Evolutionary conservation across 805 yeast species (phyloP).

Genomic region (Komagataella phaffii): DNA sequence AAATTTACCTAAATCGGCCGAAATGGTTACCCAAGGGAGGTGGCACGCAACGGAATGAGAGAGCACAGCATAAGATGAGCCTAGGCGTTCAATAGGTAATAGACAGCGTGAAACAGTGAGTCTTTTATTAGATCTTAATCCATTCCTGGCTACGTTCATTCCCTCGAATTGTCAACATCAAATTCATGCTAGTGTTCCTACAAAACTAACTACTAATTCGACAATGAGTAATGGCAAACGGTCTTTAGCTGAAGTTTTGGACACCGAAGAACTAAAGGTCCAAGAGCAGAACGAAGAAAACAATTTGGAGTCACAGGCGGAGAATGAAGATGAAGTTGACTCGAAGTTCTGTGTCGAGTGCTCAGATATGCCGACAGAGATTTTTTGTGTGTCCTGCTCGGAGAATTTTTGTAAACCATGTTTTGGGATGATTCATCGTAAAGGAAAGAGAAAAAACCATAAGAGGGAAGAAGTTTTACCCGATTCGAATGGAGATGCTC

Average conservation of each 20-base stretch:
- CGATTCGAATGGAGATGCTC: constrained; percentile 3
- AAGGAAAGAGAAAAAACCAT: constrained; percentile 47
- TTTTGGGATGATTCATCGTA: constrained; percentile 52
- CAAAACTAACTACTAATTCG: neutral
- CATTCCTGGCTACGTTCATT: neutral
- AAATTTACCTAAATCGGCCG: no score
- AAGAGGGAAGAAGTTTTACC: constrained; percentile 13
- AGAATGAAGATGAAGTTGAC: constrained; percentile 17
- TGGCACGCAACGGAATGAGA: neutral
- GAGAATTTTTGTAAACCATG: constrained; percentile 63
- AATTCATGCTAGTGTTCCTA: neutral
- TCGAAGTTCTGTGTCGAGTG: constrained; percentile 52
- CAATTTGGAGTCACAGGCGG: constrained; percentile 6
- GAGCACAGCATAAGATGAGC: neutral
- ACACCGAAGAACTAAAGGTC: neutral
- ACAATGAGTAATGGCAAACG: neutral
- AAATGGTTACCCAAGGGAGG: no score
- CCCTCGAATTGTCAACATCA: neutral
- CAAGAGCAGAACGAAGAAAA: neutral
- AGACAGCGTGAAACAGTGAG: neutral
- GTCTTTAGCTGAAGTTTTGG: neutral
- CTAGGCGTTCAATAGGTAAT: no score
- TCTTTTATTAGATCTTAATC: neutral
- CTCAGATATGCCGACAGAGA: constrained; percentile 56
- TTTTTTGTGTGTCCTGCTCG: constrained; percentile 47